phyloP scores from a whole-genome alignment of 1,284 basidiomycete species.

The Moniliophthora roreri region DNA sequence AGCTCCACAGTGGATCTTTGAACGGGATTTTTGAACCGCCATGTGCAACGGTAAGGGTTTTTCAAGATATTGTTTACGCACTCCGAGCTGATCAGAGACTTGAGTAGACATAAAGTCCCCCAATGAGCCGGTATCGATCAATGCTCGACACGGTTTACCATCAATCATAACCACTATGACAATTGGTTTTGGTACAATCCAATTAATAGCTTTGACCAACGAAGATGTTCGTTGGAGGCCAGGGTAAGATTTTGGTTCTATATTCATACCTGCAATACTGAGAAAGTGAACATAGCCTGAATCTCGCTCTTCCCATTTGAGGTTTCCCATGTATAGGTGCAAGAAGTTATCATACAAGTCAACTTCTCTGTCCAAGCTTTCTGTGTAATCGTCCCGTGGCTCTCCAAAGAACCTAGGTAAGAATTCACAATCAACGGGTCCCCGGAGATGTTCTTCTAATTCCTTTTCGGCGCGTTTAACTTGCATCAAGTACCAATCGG shows the following conservation, averaged over 20 bases:
- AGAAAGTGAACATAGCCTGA: conserved; percentile 1
- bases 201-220: background rate
- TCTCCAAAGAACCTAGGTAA: conserved; percentile 1
- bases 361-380: background rate
- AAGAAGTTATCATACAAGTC: background rate
- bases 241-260: background rate
- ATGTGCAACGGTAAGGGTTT: conserved; percentile 28
- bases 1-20: conserved; percentile 14
- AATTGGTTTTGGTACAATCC: background rate
- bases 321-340: background rate
- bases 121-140: conserved; percentile 36
- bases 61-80: conserved; percentile 17
- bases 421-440: conserved; percentile 1
- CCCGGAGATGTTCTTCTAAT: background rate
- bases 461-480: background rate
- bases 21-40: conserved; percentile 29
- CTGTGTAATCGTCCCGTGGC: background rate
- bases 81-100: conserved; percentile 27
- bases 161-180: conserved; percentile 22
- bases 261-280: background rate
- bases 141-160: conserved; percentile 27
- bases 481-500: conserved; percentile 1
- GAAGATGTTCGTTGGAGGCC: background rate
- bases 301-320: conserved; percentile 8
- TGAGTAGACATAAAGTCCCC: conserved; percentile 39